phyloP scores from a whole-genome alignment of 306 rosid genomes.

The Rosa multiflora region DNA sequence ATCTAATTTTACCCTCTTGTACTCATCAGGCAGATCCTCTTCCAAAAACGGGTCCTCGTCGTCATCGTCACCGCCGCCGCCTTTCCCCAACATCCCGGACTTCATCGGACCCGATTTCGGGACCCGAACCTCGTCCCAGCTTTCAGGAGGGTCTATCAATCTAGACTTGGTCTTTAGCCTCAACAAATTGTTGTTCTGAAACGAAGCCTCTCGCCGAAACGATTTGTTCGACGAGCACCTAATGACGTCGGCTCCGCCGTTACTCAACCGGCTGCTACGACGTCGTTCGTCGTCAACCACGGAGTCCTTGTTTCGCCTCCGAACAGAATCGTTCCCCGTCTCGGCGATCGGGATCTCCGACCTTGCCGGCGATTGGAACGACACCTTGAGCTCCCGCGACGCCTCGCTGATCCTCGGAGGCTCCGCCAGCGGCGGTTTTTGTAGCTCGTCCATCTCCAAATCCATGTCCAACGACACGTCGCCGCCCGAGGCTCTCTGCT shows the following conservation, averaged over 20 bases:
- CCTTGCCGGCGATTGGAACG: conserved; percentile 46
- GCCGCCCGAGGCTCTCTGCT: conserved; percentile 60
- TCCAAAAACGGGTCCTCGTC: conserved; percentile 75
- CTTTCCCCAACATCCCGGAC: conserved; percentile 51
- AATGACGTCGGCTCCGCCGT: conserved; percentile 48
- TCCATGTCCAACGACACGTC: conserved; percentile 82
- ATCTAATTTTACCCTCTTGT: conserved; percentile 34
- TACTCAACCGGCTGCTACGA: background rate
- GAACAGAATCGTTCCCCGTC: conserved; percentile 27
- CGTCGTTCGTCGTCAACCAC: conserved; percentile 16
- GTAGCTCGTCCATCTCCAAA: conserved; percentile 83
- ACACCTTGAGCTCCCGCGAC: conserved; percentile 56
- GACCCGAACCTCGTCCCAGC: conserved; percentile 39
- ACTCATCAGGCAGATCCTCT: conserved; percentile 67
- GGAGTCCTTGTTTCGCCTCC: conserved; percentile 52
- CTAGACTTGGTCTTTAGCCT: conserved; percentile 66
- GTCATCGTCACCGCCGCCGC: conserved; percentile 43
- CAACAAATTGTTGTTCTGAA: conserved; percentile 39
- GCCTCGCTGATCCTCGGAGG: conserved; percentile 33
- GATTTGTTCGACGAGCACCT: conserved; percentile 73
- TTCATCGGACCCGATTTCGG: conserved; percentile 56
- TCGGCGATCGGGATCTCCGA: conserved; percentile 18
- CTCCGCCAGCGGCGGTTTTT: conserved; percentile 47
- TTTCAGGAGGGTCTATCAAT: conserved; percentile 69
- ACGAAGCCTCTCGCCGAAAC: conserved; percentile 49